Conservation (phyloP, 2,329 filamentous ascomycete genomes). For the Venturia aucupariae region DNA sequence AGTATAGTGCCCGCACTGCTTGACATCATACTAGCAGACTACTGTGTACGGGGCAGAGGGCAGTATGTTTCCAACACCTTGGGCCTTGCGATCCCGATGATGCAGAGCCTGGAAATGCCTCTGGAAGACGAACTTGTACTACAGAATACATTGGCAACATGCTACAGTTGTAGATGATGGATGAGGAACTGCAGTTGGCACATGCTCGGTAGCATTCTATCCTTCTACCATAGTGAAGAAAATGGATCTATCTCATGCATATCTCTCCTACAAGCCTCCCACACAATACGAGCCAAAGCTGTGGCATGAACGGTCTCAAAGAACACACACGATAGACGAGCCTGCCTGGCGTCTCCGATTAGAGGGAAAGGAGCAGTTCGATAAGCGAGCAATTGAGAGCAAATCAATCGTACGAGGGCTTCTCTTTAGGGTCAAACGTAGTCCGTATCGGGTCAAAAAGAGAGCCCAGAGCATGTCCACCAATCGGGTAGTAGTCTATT, state of each 20-base stretch:
- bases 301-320: neutral
- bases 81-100: no score
- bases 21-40: neutral
- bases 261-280: no score
- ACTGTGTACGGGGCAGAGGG: neutral
- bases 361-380: neutral
- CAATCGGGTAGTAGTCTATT: neutral
- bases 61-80: neutral
- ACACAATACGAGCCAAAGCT: neutral
- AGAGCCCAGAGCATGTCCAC: neutral
- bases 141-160: neutral
- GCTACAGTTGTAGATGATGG: no score
- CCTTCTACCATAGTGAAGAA: neutral
- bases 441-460: neutral
- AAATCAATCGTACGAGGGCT: neutral
- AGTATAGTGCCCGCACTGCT: neutral
- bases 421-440: neutral
- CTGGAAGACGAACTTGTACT: neutral
- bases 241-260: no score
- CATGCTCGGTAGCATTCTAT: neutral
- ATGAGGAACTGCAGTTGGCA: no score
- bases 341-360: slow-evolving; percentile 4
- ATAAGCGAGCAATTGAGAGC: neutral
- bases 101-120: no score
- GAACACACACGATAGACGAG: neutral